Evolutionary conservation across 805 yeast species (phyloP), one percentile per base, ranked within the genome.

Genomic region (Brettanomyces sp.): DNA sequence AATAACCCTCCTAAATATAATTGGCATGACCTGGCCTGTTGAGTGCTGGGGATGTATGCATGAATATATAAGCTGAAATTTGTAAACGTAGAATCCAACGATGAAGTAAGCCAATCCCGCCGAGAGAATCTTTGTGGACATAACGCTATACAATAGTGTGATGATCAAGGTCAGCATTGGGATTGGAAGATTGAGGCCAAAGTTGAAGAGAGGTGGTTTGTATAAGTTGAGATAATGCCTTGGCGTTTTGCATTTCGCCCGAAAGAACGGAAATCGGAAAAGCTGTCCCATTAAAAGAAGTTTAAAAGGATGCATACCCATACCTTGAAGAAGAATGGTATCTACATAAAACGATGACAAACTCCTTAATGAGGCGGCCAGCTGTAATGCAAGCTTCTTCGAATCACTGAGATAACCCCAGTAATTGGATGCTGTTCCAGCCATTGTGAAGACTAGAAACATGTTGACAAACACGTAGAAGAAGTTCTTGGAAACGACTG

Each of bases 31-130:
- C 59, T 85, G 85, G 1, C 98, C 99, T 0, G 96, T 93, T 0
- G 96, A 89, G 65, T 93, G 98, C 36, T 95, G 96, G 8, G 95
- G 90, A 62, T 93, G 98, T 32, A 88, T 89, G 68, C 93, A 83
- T 0, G 96, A 84, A 61, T 87, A 91, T 52, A 93, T 69, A 49
- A 91, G 69, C 63, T 89, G 96, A 62, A 90, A 91, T 65, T 91
- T 91, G 73, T 81, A 88, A 7, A 90, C 95, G 60, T 80, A 82
- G 62, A 80, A 91, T 0, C 98, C 97, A 46, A 88, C 66, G 13
- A 85, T 63, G 60, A 91, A 91, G 63, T 93, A 91, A 1, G 83
- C 69, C 47, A 89, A 66, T 0, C 98, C 96, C 9, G 95, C 85
- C 2, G 85, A 72, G 47, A 93, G 68, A 48, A 91, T 88, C 58